These are phyloP conservation scores for Gonapodya prolifera DNA, from an alignment of 192 early-diverging fungal species.

Conservation along the genomic window DNA sequence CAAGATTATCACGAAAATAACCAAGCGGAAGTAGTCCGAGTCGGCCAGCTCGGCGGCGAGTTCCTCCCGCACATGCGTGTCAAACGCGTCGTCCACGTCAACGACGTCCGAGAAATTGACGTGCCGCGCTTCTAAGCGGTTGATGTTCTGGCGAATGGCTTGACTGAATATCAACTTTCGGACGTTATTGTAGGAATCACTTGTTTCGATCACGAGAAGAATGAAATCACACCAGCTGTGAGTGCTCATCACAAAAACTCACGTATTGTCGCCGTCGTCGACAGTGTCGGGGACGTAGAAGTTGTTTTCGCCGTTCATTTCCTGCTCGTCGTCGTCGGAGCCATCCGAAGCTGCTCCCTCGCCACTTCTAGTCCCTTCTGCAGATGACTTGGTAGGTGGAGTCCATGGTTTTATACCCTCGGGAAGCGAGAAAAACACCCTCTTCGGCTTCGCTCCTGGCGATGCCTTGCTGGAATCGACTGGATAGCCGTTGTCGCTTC, in stretches of 20 bases:
- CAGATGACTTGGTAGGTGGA: neutral
- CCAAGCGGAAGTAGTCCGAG: conserved; percentile 19
- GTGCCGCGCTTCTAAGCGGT: conserved; percentile 19
- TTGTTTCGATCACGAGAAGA: too few relatives aligned
- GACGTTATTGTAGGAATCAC: conserved; percentile 23
- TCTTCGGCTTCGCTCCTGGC: neutral
- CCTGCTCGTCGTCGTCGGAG: neutral
- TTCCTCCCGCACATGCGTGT: conserved; percentile 21
- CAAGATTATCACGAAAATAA: conserved; percentile 22
- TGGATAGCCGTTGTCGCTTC: too few relatives aligned
- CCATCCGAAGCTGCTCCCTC: neutral
- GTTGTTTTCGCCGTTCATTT: neutral
- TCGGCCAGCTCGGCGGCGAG: conserved; percentile 21
- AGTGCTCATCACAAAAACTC: too few relatives aligned
- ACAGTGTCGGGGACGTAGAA: neutral
- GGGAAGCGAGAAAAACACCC: neutral
- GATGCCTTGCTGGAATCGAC: too few relatives aligned
- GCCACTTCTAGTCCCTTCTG: too few relatives aligned
- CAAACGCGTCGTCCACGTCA: conserved; percentile 21
- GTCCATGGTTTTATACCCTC: neutral
- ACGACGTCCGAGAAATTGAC: conserved; percentile 22
- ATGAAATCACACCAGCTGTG: too few relatives aligned
- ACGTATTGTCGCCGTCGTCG: neutral
- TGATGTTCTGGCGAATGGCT: conserved; percentile 22
- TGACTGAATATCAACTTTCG: conserved; percentile 24